Conservation (phyloP, 2,329 filamentous ascomycete species). For the Sporothrix inflata region DNA sequence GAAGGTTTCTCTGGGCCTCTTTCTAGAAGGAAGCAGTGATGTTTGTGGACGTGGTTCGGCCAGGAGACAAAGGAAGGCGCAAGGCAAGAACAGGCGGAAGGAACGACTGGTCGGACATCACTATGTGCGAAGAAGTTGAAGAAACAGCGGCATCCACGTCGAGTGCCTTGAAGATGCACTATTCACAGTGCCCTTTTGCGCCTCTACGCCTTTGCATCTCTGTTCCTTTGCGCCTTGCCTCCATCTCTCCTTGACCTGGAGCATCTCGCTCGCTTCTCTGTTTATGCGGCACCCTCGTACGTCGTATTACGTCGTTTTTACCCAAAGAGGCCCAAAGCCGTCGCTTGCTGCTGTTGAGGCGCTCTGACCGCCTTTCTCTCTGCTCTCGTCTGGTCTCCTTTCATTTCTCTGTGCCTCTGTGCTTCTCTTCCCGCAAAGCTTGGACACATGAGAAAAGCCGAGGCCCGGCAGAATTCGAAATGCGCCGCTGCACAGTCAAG, state of each 20-base stretch:
- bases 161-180: background rate
- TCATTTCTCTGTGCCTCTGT: background rate
- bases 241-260: background rate
- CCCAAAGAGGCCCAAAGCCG: background rate
- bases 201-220: background rate
- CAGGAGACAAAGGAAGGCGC: background rate
- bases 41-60: background rate
- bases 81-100: background rate
- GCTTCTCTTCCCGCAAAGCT: background rate
- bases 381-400: background rate
- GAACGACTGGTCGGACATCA: slow-evolving; percentile 17
- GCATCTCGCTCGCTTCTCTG: slow-evolving; percentile 1
- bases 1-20: too few species aligned
- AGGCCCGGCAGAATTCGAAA: background rate
- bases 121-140: background rate
- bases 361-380: slow-evolving; percentile 8
- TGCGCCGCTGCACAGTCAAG: background rate
- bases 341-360: background rate
- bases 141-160: background rate
- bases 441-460: background rate
- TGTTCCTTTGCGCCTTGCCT: background rate
- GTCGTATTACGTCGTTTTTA: background rate
- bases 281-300: slow-evolving; percentile 12
- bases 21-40: background rate
- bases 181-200: background rate